Conservation (phyloP, 1,284 basidiomycete species). For the Apiotrichum veenhuisii region DNA sequence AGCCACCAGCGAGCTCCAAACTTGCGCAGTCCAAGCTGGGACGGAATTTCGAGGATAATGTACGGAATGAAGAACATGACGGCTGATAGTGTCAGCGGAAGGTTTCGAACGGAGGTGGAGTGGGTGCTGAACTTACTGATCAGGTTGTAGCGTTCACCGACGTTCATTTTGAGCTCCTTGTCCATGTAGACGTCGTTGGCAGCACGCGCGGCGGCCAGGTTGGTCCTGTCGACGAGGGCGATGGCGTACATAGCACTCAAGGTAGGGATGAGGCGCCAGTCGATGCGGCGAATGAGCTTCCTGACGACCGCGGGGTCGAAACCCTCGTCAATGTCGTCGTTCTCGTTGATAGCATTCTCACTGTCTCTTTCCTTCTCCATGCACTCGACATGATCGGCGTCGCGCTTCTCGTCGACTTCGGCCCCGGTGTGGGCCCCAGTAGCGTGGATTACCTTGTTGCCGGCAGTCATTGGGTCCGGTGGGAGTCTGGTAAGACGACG, state of each 20-base stretch:
- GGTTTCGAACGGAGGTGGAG: constrained; percentile 41
- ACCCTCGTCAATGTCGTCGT: constrained; percentile 10
- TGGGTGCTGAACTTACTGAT: too few species aligned
- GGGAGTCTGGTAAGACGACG: too few species aligned
- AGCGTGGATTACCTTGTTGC: too few species aligned
- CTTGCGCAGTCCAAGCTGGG: constrained; percentile 26
- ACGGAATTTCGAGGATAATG: constrained; percentile 1
- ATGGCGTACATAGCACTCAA: constrained; percentile 15
- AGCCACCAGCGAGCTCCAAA: constrained; percentile 21
- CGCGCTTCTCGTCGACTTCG: too few species aligned
- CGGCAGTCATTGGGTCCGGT: too few species aligned
- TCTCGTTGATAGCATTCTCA: neutral
- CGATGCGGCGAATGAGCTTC: constrained; percentile 8
- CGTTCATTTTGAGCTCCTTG: constrained; percentile 22
- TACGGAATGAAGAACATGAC: neutral
- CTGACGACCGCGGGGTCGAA: constrained; percentile 7
- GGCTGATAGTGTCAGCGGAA: constrained; percentile 22
- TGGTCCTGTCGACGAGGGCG: constrained; percentile 18
- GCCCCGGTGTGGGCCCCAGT: too few species aligned
- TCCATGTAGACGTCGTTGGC: constrained; percentile 24
- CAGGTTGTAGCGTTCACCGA: constrained; percentile 41
- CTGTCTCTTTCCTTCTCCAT: too few species aligned
- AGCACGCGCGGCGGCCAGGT: constrained; percentile 22
- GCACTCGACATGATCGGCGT: too few species aligned
- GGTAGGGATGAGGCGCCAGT: constrained; percentile 18